Percentiles rank a stretch among this genome's conserved stretches.
phyloP scores from a whole-genome alignment of 208 protist species.

The Leishmania gerbilli region DNA sequence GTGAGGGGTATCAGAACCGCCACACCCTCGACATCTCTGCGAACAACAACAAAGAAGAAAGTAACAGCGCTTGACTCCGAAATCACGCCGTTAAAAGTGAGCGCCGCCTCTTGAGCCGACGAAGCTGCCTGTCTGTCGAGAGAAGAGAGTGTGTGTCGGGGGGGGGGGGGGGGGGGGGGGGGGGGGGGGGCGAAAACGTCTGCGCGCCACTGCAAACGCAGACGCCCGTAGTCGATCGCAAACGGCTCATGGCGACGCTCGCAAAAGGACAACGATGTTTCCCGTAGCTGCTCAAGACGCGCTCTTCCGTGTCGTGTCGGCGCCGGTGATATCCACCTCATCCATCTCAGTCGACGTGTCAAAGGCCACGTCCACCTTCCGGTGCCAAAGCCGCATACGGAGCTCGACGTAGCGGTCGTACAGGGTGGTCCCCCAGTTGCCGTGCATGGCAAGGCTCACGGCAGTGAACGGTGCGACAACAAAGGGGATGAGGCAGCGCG shows the following conservation, averaged over 20 bases:
- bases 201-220: not conserved
- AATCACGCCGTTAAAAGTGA: not conserved
- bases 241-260: not conserved
- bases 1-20: not conserved
- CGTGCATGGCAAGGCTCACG: conserved; percentile 54
- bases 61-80: not conserved
- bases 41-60: not conserved
- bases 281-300: not conserved
- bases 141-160: not conserved
- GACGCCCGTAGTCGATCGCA: not conserved
- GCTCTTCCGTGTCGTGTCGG: conserved; percentile 17
- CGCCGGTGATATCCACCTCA: conserved; percentile 65
- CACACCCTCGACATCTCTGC: not conserved
- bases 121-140: not conserved
- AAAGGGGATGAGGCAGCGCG: conserved; percentile 83
- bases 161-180: too few species aligned
- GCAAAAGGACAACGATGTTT: not conserved
- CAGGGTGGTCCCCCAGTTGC: conserved; percentile 60
- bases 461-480: conserved; percentile 77
- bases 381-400: conserved; percentile 73
- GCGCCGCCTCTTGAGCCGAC: not conserved
- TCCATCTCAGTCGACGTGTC: conserved; percentile 70
- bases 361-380: conserved; percentile 72
- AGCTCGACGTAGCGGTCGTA: conserved; percentile 87
- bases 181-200: not conserved